Evolutionary conservation across 2,329 filamentous ascomycete species (phyloP).

Genomic region (Diaporthe batatas): DNA sequence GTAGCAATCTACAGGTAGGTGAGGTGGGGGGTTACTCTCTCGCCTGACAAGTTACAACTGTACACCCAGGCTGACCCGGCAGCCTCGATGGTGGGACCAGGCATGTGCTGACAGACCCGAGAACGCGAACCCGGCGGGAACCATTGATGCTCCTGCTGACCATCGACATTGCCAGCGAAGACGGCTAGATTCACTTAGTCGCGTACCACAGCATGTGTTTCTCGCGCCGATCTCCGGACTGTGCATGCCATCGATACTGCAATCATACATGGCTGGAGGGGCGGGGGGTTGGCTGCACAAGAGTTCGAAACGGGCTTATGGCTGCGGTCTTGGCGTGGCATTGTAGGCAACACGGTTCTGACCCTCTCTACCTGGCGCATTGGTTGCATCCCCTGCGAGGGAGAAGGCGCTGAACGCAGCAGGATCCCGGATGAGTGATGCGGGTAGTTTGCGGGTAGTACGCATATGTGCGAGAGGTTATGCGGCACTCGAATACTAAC

Average conservation of each 20-base stretch:
- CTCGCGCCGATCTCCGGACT: conserved; percentile 31
- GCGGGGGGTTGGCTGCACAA: conserved; percentile 23
- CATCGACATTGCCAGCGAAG: conserved; percentile 26
- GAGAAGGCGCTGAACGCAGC: neutral
- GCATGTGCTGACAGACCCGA: conserved; percentile 28
- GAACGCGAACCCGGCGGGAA: conserved; percentile 13
- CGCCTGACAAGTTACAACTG: conserved; percentile 14
- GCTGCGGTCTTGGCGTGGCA: conserved; percentile 5
- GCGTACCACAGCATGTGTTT: conserved; percentile 33
- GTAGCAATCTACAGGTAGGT: neutral
- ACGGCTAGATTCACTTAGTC: conserved; percentile 19
- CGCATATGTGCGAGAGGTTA: neutral
- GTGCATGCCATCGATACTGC: conserved; percentile 22
- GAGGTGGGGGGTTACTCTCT: conserved; percentile 2
- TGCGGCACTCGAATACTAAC: neutral
- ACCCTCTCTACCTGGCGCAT: neutral
- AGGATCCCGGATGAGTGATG: neutral
- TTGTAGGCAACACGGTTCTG: neutral
- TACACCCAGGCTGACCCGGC: conserved; percentile 8
- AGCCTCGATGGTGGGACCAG: conserved; percentile 14
- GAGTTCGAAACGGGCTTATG: conserved; percentile 5
- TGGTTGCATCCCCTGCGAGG: neutral
- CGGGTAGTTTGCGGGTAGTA: neutral
- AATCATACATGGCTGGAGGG: conserved; percentile 3
- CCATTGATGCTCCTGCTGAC: conserved; percentile 20